These are phyloP conservation scores for Drechslera avenae DNA, from an alignment of 2,329 filamentous ascomycete species.

Conservation along the genomic window DNA sequence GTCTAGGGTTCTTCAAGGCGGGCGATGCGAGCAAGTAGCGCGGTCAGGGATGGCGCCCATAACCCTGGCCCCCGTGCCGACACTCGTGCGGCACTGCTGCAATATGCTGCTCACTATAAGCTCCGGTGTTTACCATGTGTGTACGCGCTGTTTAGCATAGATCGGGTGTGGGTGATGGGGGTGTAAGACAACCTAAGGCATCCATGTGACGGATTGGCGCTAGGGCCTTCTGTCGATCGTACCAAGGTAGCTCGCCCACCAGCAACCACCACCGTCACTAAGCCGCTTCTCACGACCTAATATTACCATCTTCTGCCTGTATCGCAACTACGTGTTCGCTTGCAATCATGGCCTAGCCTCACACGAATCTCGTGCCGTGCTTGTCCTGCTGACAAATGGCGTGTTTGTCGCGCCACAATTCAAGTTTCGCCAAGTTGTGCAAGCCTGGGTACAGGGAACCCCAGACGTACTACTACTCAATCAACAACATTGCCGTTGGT, in stretches of 20 bases:
- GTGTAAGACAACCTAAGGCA: slow-evolving; percentile 5
- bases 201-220: slow-evolving; percentile 9
- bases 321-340: slow-evolving; percentile 2
- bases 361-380: background rate
- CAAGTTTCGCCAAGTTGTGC: too few species aligned
- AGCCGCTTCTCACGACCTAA: slow-evolving; percentile 5
- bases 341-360: background rate
- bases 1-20: slow-evolving; percentile 24
- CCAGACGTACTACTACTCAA: background rate
- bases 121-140: slow-evolving; percentile 7
- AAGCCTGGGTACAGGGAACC: too few species aligned
- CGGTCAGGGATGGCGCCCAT: slow-evolving; percentile 15
- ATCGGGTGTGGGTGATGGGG: slow-evolving; percentile 3
- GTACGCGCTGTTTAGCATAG: slow-evolving; percentile 6
- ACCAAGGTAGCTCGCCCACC: slow-evolving; percentile 4
- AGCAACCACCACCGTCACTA: slow-evolving; percentile 9
- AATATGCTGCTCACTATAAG: slow-evolving; percentile 4
- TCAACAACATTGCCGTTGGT: background rate
- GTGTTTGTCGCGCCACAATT: background rate
- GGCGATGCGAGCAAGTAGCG: slow-evolving; percentile 21
- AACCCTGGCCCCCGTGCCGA: slow-evolving; percentile 28
- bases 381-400: slow-evolving; percentile 3
- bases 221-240: slow-evolving; percentile 8
- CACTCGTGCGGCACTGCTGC: slow-evolving; percentile 14
- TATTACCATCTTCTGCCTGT: slow-evolving; percentile 3